phyloP scores from a whole-genome alignment of 257 asterid genomes.

The Fraxinus quadrangulata region DNA sequence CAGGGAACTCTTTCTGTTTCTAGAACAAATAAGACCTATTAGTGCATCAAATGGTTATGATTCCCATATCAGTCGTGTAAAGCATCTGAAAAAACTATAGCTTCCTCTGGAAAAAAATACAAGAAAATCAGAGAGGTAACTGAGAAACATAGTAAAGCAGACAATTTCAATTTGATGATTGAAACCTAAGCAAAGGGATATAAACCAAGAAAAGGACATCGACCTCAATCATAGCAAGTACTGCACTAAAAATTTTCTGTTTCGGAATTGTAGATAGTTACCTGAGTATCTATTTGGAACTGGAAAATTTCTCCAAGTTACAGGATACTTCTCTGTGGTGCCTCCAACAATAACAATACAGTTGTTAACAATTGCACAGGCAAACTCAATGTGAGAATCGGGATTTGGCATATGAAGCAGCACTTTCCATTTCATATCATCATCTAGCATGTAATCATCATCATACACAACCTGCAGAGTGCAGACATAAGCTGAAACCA shows the following conservation, averaged over 20 bases:
- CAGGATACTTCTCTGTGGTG: slow-evolving; percentile 92
- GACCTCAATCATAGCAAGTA: neutral
- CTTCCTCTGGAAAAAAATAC: too few species aligned
- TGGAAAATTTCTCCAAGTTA: slow-evolving; percentile 77
- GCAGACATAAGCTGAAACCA: slow-evolving; percentile 27
- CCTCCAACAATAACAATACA: slow-evolving; percentile 85
- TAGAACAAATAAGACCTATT: too few species aligned
- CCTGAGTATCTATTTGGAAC: slow-evolving; percentile 71
- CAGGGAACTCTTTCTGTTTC: too few species aligned
- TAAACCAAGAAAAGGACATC: neutral
- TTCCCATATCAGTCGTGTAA: too few species aligned
- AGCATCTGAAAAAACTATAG: too few species aligned
- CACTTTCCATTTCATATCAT: slow-evolving; percentile 79
- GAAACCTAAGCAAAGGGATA: neutral
- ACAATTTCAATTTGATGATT: too few species aligned
- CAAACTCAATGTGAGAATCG: slow-evolving; percentile 93
- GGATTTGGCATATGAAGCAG: slow-evolving; percentile 74
- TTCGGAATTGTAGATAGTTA: slow-evolving; percentile 21
- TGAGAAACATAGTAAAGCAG: too few species aligned
- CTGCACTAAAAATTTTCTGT: neutral
- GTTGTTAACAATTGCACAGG: slow-evolving; percentile 76
- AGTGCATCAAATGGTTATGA: too few species aligned
- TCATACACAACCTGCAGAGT: slow-evolving; percentile 75
- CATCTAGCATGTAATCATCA: slow-evolving; percentile 89
- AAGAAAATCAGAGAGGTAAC: too few species aligned